phyloP scores from a whole-genome alignment of 257 asterid genomes.

The Salvia rosmarinus region DNA sequence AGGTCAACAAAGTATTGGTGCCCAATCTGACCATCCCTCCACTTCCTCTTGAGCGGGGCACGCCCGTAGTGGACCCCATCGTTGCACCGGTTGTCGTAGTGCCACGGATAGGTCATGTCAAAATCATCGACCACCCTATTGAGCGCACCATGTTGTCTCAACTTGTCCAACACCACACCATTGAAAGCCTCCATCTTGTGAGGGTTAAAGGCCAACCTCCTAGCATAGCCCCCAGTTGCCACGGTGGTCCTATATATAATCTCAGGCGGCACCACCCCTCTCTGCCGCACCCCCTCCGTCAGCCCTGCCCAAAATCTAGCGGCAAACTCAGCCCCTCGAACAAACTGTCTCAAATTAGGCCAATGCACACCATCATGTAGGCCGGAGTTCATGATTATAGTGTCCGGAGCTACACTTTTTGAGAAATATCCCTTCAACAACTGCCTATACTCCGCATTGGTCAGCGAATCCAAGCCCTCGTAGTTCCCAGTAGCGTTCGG shows the following conservation, averaged over 20 bases:
- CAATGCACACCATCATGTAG: conserved; percentile 83
- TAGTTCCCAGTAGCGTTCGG: conserved; percentile 61
- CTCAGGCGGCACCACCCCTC: conserved; percentile 57
- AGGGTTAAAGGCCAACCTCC: conserved; percentile 79
- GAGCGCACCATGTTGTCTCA: conserved; percentile 58
- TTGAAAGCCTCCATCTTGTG: conserved; percentile 90
- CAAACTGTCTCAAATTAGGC: conserved; percentile 56
- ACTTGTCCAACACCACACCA: conserved; percentile 77
- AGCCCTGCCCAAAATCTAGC: conserved; percentile 78
- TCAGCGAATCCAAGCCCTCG: conserved; percentile 67
- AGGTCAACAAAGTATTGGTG: conserved; percentile 93
- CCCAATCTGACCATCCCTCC: conserved; percentile 90
- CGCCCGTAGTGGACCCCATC: conserved; percentile 98
- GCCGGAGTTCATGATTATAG: conserved; percentile 88
- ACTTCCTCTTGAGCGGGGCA: conserved; percentile 67
- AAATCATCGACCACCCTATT: conserved; percentile 68
- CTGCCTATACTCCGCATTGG: conserved; percentile 51
- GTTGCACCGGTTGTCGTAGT: conserved; percentile 81
- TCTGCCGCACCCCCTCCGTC: conserved; percentile 44
- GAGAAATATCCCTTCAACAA: conserved; percentile 59
- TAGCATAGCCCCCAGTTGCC: conserved; percentile 80
- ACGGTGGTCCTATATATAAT: conserved; percentile 79
- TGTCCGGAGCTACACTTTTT: conserved; percentile 58
- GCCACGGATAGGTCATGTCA: conserved; percentile 97
- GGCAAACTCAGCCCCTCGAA: conserved; percentile 63